These are phyloP conservation scores for Penicillium psychrosexuale DNA, from an alignment of 2,329 filamentous ascomycete genomes.

Conservation along the genomic window DNA sequence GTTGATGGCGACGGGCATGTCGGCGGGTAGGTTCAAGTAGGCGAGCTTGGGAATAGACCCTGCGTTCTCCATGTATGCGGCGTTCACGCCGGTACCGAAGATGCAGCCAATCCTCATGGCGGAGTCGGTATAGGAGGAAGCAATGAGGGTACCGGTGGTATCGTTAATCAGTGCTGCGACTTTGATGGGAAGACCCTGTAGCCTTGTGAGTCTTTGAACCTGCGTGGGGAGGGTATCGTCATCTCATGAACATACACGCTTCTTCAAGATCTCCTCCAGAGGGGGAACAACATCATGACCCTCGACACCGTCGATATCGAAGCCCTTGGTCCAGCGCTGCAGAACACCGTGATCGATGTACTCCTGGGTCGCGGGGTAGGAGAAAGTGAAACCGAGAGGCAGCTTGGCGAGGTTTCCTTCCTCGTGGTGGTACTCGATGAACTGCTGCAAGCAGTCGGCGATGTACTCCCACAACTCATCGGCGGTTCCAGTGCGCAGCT, in stretches of 20 bases:
- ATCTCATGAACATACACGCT: conserved; percentile 53
- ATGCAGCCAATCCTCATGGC: conserved; percentile 95
- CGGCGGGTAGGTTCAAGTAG: conserved; percentile 80
- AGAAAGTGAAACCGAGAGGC: conserved; percentile 92
- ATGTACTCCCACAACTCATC: conserved; percentile 95
- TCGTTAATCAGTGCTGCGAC: conserved; percentile 94
- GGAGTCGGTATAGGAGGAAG: conserved; percentile 92
- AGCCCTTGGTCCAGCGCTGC: conserved; percentile 96
- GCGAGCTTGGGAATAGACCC: conserved; percentile 91
- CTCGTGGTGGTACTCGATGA: conserved; percentile 80
- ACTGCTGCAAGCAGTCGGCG: conserved; percentile 86
- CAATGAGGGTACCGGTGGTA: conserved; percentile 94
- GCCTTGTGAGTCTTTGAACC: background rate
- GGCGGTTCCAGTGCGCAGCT: conserved; percentile 78
- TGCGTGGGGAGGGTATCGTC: background rate
- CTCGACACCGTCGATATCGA: conserved; percentile 89
- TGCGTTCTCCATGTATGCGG: conserved; percentile 93
- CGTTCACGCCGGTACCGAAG: conserved; percentile 97
- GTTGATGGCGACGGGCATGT: conserved; percentile 90
- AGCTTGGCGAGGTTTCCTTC: conserved; percentile 58
- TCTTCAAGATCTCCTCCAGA: conserved; percentile 73
- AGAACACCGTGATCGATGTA: conserved; percentile 90
- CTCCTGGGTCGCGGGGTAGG: conserved; percentile 88
- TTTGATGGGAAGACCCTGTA: conserved; percentile 81
- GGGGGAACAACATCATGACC: conserved; percentile 86